Base-by-base conservation (phyloP, 352 stramenopile species). In the Globisporangium ultimum region DNA sequence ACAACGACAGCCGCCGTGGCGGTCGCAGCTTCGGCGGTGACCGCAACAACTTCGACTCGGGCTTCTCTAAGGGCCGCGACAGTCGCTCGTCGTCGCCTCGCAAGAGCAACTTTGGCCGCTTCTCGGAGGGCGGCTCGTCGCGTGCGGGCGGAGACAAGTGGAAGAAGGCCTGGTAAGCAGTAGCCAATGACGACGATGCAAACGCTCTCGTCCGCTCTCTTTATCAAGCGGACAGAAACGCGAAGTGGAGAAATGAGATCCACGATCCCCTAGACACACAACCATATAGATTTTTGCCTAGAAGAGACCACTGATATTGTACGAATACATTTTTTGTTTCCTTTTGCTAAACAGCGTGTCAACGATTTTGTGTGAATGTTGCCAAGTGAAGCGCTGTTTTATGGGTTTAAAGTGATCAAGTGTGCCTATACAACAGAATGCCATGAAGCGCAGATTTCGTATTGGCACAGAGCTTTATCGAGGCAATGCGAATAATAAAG, bases 41-140 rank as follows among this genome's bases (percentile, higher is more conserved):
- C 20, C 58, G 54, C 36, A 54, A 63, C 50, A 69, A 58, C 60
- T 80, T 77, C 53, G 77, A 88, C 58, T 72, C 70, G 51, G 68
- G 63, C 24, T 90, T 88, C 62, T 72, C 65, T 13, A 53, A 59
- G 48, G 61, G 61, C 46, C 36, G 68, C 22, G 58, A 59, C 47
- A 32, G 51, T 50, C 59, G 58, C 46, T 60, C 58, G 13, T 45
- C 40, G 12, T 18, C 38, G 52, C 32, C 58, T 50, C 51, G 61
- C 55, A 60, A 64, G 51, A 66, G 22, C 32, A 63, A 48, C 43
- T 78, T 78, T 50, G 70, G 70, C 24, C 70, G 70, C 57, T 64
- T 61, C 20, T 83, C 71, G n/a, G 74, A 78, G 36, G 71, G 69
- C 43, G 48, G 62, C 10, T 52, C 47, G 47, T 61, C 45, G 18